phyloP scores from a whole-genome alignment of 1,284 basidiomycete species.

The Ganoderma lucidum region DNA sequence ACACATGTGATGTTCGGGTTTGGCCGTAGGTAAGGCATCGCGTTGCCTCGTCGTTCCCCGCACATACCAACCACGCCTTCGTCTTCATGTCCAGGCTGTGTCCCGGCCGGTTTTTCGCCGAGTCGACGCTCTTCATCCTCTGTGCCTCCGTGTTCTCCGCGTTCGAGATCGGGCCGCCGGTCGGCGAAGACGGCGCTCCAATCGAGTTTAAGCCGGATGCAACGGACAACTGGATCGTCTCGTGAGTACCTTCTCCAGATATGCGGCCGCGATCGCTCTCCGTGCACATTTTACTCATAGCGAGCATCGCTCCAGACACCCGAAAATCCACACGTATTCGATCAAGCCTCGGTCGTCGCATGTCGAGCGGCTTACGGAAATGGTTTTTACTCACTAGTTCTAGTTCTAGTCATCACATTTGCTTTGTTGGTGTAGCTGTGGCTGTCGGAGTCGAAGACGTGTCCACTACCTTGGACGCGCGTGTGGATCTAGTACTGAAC shows the following conservation, averaged over 20 bases:
- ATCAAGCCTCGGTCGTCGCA: not conserved
- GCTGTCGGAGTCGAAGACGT: too few species aligned
- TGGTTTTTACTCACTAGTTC: too few species aligned
- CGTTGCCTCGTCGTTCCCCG: not conserved
- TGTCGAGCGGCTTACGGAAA: not conserved
- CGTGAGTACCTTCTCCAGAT: not conserved
- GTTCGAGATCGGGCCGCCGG: slow-evolving; percentile 14
- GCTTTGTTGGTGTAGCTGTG: too few species aligned
- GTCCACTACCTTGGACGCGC: too few species aligned
- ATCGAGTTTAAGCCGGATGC: not conserved
- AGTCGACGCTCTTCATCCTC: slow-evolving; percentile 21
- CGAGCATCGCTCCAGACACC: not conserved
- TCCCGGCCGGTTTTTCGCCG: slow-evolving; percentile 20
- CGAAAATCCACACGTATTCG: not conserved
- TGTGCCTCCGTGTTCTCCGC: slow-evolving; percentile 20
- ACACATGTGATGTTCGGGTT: slow-evolving; percentile 16
- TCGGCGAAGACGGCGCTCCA: slow-evolving; percentile 10
- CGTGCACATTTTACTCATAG: not conserved
- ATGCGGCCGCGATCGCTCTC: not conserved
- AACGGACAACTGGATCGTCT: not conserved
- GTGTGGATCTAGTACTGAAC: too few species aligned
- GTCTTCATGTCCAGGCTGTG: slow-evolving; percentile 14
- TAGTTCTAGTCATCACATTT: too few species aligned
- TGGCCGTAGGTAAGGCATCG: slow-evolving; percentile 17
- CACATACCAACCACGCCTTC: not conserved